Evolutionary conservation across 176 grass and related monocot genomes (phyloP), one percentile per base, ranked within the genome.

Genomic region (Musa acuminata): DNA sequence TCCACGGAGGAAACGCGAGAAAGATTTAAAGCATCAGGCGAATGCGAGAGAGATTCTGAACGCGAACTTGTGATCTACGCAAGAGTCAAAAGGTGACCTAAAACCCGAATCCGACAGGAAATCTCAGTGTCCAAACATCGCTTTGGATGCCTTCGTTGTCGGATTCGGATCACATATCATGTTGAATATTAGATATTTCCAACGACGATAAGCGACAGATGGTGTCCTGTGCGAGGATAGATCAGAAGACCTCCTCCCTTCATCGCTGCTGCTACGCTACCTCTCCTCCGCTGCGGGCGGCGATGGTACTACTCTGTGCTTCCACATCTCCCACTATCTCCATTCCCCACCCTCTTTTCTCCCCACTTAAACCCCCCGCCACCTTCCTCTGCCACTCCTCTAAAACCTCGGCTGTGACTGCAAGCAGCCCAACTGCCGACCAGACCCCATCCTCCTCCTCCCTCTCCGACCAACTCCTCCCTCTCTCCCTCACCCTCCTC

Each of bases 391-490:
- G 8, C 48, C 75, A 66, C 48, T 13, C 21, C 63, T 59, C 57
- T 59, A 16, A 59, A n/a, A n/a, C 54, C 10, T 57, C 54, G 3
- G 10, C 54, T 35, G 29, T 5, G 29, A 57, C 3, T 4, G 13
- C 54, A 57, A 57, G 3, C 35, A 17, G 0, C 51, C n/a, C 68
- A 71, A 58, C 54, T 48, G 74, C 24, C 86, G 58, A 68, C 65
- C 64, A 35, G 12, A 22, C 29, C 68, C 4, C 75, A 21, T n/a
- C 75, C 49, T 60, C 64, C 76, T 52, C 81, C 1, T 92, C 94
- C 55, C 88, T 98, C 74, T 83, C 90, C 7, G 87, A 93, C 51
- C 87, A 93, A 83, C 87, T 98, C 12, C 63, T 76, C 52, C 94
- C 85, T 4, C 84, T 98, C 29, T 83, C 85, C 58, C 81, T 85